A percentile compares a stretch with the other conserved stretches of the same genome.
Conservation (phyloP, 169 alveolate species). For the Theileria orientalis region DNA sequence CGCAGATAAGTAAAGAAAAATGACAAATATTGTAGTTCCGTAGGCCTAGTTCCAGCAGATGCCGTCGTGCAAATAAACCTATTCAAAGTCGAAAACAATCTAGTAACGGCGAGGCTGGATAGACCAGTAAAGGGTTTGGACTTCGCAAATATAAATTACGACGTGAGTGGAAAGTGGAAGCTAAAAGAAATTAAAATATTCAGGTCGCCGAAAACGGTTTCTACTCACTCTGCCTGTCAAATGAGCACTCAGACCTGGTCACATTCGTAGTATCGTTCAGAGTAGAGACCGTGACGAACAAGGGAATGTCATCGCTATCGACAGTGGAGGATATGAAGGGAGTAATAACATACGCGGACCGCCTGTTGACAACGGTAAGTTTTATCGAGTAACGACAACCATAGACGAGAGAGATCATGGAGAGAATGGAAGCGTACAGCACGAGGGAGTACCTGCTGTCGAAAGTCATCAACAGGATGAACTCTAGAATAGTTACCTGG, state of each 20-base stretch:
- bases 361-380: slow-evolving; percentile 32
- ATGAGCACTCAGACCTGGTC: slow-evolving; percentile 1
- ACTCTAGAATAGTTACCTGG: slow-evolving; percentile 54
- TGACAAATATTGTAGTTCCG: slow-evolving; percentile 8
- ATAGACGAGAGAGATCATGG: slow-evolving; percentile 47
- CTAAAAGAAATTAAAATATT: neutral
- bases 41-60: slow-evolving; percentile 20
- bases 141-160: slow-evolving; percentile 13
- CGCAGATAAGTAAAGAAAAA: no score
- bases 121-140: slow-evolving; percentile 1
- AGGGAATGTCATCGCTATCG: slow-evolving; percentile 38
- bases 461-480: slow-evolving; percentile 49
- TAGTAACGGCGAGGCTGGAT: neutral
- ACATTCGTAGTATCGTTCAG: slow-evolving; percentile 38
- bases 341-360: slow-evolving; percentile 37
- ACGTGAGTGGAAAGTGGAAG: neutral
- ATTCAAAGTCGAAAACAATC: slow-evolving; percentile 3
- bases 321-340: slow-evolving; percentile 58
- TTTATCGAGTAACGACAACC: neutral
- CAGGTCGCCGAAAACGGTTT: slow-evolving; percentile 50
- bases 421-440: slow-evolving; percentile 64
- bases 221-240: slow-evolving; percentile 50
- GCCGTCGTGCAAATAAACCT: slow-evolving; percentile 1
- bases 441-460: slow-evolving; percentile 50
- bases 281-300: slow-evolving; percentile 40